These are phyloP conservation scores for Chlorophyllum brunneum DNA, from an alignment of 768 basidiomycete species.

Conservation along the genomic window DNA sequence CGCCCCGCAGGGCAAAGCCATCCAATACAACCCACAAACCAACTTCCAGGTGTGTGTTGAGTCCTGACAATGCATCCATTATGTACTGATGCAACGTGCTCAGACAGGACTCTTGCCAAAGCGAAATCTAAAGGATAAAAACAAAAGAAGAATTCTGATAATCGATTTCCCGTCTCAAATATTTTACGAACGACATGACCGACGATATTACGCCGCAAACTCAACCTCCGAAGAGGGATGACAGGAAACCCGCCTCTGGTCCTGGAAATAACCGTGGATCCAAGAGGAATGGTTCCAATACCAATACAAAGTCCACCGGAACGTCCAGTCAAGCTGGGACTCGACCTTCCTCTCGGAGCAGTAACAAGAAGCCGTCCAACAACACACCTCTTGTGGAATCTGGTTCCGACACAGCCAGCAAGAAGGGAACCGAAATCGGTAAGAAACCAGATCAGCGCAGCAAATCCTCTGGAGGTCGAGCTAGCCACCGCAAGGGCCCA, in stretches of 20 bases:
- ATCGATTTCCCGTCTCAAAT: slow-evolving; percentile 39
- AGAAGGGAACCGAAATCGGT: slow-evolving; percentile 51
- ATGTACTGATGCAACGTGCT: slow-evolving; percentile 12
- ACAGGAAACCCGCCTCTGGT: slow-evolving; percentile 54
- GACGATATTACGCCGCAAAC: slow-evolving; percentile 68
- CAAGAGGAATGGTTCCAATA: slow-evolving; percentile 55
- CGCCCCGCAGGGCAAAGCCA: slow-evolving; percentile 90
- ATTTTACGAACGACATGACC: slow-evolving; percentile 85
- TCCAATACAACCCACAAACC: slow-evolving; percentile 38
- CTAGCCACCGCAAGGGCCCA: slow-evolving; percentile 52
- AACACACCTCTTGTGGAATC: slow-evolving; percentile 50
- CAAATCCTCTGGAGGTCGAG: slow-evolving; percentile 38
- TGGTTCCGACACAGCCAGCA: slow-evolving; percentile 67
- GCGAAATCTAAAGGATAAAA: slow-evolving; percentile 40
- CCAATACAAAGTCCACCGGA: slow-evolving; percentile 39
- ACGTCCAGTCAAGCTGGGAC: slow-evolving; percentile 39
- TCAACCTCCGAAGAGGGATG: slow-evolving; percentile 64
- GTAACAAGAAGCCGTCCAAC: slow-evolving; percentile 56
- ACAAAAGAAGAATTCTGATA: slow-evolving; percentile 24
- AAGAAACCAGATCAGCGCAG: slow-evolving; percentile 45
- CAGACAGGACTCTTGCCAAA: slow-evolving; percentile 17
- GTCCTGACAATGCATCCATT: not conserved
- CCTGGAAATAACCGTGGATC: slow-evolving; percentile 49
- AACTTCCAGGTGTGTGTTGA: slow-evolving; percentile 35
- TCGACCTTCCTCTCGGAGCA: slow-evolving; percentile 61